Evolutionary conservation across 2,329 filamentous ascomycete species (phyloP).

Genomic region (Penicillium brevicompactum): DNA sequence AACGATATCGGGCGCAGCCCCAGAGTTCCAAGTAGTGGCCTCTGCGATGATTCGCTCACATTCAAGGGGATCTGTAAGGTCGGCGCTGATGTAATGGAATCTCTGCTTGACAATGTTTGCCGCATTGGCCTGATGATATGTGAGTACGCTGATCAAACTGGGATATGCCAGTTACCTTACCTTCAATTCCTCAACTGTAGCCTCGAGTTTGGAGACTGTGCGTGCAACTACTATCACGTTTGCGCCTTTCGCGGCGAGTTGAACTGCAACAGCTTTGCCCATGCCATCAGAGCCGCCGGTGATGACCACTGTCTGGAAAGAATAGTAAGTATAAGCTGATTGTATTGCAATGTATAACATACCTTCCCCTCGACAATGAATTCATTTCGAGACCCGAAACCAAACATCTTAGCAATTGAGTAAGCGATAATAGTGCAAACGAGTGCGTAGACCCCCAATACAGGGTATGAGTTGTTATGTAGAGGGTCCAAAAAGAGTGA

Average conservation of each 20-base stretch:
- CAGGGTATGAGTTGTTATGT: conserved; percentile 27
- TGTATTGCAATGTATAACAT: conserved; percentile 26
- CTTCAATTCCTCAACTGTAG: conserved; percentile 66
- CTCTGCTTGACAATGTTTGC: conserved; percentile 67
- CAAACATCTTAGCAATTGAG: conserved; percentile 41
- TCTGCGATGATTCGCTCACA: conserved; percentile 70
- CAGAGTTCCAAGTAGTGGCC: conserved; percentile 77
- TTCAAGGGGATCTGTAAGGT: conserved; percentile 72
- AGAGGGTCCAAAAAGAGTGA: conserved; percentile 18
- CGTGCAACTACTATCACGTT: conserved; percentile 85
- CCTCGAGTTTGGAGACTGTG: conserved; percentile 71
- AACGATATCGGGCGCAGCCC: conserved; percentile 74
- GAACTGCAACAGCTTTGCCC: conserved; percentile 73
- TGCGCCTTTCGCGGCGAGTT: conserved; percentile 80
- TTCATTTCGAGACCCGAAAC: conserved; percentile 58
- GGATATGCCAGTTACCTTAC: conserved; percentile 45
- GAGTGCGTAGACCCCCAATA: conserved; percentile 35
- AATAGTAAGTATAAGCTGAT: conserved; percentile 13
- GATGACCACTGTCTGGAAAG: conserved; percentile 74
- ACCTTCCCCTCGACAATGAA: conserved; percentile 87
- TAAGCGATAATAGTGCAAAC: conserved; percentile 37
- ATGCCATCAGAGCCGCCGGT: conserved; percentile 94
- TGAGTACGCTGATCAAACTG: conserved; percentile 16
- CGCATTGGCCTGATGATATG: conserved; percentile 60
- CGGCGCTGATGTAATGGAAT: conserved; percentile 82